Evolutionary conservation across 257 asterid species (phyloP).

Genomic region (Solanum appendiculatum): DNA sequence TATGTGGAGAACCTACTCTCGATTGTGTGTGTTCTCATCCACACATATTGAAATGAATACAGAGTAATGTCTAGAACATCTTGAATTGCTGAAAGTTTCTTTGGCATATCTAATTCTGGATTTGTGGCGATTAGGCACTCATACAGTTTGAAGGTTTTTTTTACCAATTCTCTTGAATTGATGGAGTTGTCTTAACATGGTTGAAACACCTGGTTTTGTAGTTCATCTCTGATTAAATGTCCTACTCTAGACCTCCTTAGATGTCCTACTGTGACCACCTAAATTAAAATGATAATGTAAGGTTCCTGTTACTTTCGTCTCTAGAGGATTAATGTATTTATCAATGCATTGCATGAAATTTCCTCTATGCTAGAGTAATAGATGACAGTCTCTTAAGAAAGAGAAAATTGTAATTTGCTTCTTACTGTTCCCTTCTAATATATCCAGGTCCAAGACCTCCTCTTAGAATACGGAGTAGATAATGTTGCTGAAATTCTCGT

Average conservation of each 20-base stretch:
- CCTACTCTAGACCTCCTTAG: background rate
- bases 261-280: background rate
- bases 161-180: background rate
- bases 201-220: background rate
- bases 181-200: background rate
- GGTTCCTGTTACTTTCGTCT: background rate
- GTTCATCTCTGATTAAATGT: background rate
- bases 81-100: background rate
- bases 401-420: background rate
- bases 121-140: background rate
- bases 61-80: background rate
- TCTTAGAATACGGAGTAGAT: constrained; percentile 87
- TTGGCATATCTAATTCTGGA: background rate
- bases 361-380: background rate
- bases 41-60: background rate
- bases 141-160: background rate
- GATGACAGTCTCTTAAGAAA: background rate
- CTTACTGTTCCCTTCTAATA: background rate
- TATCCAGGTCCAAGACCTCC: constrained; percentile 75
- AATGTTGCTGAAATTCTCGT: constrained; percentile 77
- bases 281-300: background rate
- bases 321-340: background rate
- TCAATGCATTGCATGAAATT: background rate
- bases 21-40: background rate
- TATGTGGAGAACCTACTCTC: background rate